Conservation (phyloP, 2,329 filamentous ascomycete species). For the Neonectria neomacrospora region DNA sequence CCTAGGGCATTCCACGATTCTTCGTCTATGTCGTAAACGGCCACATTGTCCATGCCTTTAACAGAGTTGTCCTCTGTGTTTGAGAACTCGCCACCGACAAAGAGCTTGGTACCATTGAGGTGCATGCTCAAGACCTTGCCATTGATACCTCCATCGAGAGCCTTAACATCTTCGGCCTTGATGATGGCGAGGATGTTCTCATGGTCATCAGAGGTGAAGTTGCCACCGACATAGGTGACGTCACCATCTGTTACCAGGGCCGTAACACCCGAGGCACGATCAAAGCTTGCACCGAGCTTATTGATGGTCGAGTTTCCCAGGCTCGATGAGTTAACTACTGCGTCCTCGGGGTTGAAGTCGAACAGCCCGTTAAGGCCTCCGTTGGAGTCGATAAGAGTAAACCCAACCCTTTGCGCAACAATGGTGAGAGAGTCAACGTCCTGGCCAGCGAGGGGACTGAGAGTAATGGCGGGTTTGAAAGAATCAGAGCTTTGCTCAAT, state of each 20-base stretch:
- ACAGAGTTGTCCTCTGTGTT: slow-evolving; percentile 72
- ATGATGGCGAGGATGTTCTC: slow-evolving; percentile 83
- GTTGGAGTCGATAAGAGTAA: slow-evolving; percentile 77
- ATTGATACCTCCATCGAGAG: slow-evolving; percentile 80
- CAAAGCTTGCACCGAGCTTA: slow-evolving; percentile 76
- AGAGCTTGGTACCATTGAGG: slow-evolving; percentile 73
- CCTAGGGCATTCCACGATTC: slow-evolving; percentile 83
- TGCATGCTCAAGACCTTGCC: slow-evolving; percentile 79
- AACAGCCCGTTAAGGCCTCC: slow-evolving; percentile 90
- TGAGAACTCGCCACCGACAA: slow-evolving; percentile 87
- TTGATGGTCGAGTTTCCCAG: slow-evolving; percentile 81
- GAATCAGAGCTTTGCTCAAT: slow-evolving; percentile 78
- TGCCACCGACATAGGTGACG: slow-evolving; percentile 81
- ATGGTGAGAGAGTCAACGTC: slow-evolving; percentile 72
- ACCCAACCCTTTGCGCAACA: slow-evolving; percentile 90
- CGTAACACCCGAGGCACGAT: slow-evolving; percentile 73
- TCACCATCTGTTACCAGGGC: slow-evolving; percentile 73
- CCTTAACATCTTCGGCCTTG: slow-evolving; percentile 69
- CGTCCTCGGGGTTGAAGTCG: slow-evolving; percentile 77
- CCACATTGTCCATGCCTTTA: slow-evolving; percentile 78
- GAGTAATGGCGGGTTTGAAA: slow-evolving; percentile 84
- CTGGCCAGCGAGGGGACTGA: slow-evolving; percentile 76
- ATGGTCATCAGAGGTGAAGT: slow-evolving; percentile 76
- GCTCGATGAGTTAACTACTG: slow-evolving; percentile 66
- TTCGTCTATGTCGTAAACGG: slow-evolving; percentile 75